Base-by-base conservation (phyloP, 2,329 filamentous ascomycete species). In the Fonsecaea multimorphosa region DNA sequence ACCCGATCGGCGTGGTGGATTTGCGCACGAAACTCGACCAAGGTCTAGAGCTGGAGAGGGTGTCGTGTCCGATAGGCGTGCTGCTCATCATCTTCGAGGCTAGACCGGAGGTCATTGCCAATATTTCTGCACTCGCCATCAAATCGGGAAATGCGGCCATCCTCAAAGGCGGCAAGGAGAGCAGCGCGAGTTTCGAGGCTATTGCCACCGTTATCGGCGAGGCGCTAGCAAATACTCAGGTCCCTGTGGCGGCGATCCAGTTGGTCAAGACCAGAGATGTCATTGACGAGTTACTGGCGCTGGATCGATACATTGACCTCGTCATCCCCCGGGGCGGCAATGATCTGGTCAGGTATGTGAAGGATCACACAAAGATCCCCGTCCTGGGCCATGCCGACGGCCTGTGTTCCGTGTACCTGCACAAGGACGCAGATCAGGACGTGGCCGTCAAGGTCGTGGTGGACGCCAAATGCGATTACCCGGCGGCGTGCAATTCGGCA, bases 71-170 rank as follows among this genome's bases (percentile, higher is more conserved):
- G 5, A 98, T 99, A 72, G 95, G 95, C 66, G 93, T 98, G n/a
- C 86, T 99, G 49, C 86, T 99, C 71, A 95, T 99, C 79, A 98
- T 99, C 75, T 99, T 99, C 76, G 95, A 99, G 81, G 95, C 95
- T 38, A 90, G 95, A 7, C 95, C 95, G 6, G 95, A 99, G 80
- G 95, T 99, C 70, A 97, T 99, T 75, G 95, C 94, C 75, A 99
- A 99, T 78, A 98, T 99, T 75, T 93, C 95, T 68, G 92, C 93
- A 3, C 84, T 99, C 27, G 93, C 95, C 40, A 91, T 99, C 79
- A 99, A 99, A 78, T 98, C 94, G 12, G 95, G 93, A 73, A 99
- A 99, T 78, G 91, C 95, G 38, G 95, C 93, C 58, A 98, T 99
- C 73, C 83, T 99, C 67, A 99, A 99, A 84, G 94, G 93, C 67